Evolutionary conservation across 2,329 filamentous ascomycete species (phyloP), one percentile per base, ranked within the genome.

Genomic region (Scytalidium lignicola): DNA sequence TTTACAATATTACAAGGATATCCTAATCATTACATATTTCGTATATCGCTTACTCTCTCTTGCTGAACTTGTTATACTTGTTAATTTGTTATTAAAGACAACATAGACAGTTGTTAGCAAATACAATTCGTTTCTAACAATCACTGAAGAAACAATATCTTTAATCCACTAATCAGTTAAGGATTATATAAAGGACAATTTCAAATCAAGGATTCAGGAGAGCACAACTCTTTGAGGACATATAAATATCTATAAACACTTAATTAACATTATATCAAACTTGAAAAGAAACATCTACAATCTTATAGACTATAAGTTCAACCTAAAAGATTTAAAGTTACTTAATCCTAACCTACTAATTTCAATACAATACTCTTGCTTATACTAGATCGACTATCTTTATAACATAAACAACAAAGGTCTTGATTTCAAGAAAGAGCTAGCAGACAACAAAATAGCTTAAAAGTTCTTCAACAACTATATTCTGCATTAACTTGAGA

Each of bases 311-410:
- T 53, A 41, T 51, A 44, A 50, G 26, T 55, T 55, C 26, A 49
- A 57, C 3, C 17, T 21, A 48, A 32, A 37, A 29, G 17, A 58
- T 10, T 51, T 62, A 32, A 29, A 53, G 51, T 28, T 49, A 50
- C 51, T 61, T 39, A 20, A 54, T 48, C 51, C 58, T 48, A 55
- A 66, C 55, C 55, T 57, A 44, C 47, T 67, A 43, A 55, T 58
- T 3, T 18, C 58, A 4, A 45, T 60, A 29, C 55, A 13, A 37
- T 37, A 37, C 43, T 58, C 62, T 7, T 66, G 62, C 48, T 47
- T 67, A 37, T 64, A 63, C 50, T 70, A 64, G 67, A 51, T 62
- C 21, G 57, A 64, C 41, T 64, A 69, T 54, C 51, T 68, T n/a
- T 61, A 44, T 44, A 58, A 56, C 23, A 49, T 61, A 10, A 10